These are phyloP conservation scores for Cucumis melo DNA, from an alignment of 306 rosid species.

Conservation along the genomic window DNA sequence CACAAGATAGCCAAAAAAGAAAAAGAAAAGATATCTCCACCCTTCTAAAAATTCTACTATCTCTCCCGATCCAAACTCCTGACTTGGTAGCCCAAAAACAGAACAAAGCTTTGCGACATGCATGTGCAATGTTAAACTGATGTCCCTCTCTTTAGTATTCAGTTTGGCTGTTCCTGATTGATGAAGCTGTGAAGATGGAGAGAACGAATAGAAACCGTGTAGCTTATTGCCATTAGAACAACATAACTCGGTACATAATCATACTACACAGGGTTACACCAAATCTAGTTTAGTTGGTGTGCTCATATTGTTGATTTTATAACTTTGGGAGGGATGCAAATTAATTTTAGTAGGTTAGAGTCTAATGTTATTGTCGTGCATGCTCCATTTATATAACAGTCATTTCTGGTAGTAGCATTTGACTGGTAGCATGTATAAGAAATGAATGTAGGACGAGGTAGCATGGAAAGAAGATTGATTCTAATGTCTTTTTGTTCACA, in stretches of 20 bases:
- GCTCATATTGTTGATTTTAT: not conserved
- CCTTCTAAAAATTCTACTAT: no score
- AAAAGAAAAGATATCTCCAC: no score
- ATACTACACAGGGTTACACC: not conserved
- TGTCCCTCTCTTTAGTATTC: not conserved
- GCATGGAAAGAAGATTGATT: not conserved
- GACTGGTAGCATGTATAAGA: not conserved
- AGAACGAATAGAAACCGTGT: not conserved
- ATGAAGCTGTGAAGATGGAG: not conserved
- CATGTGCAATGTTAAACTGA: not conserved
- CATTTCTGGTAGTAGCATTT: not conserved
- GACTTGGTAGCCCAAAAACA: not conserved
- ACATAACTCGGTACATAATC: not conserved
- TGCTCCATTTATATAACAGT: not conserved
- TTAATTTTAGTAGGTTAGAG: not conserved
- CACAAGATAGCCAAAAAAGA: no score
- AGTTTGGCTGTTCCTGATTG: not conserved
- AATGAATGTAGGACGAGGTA: not conserved
- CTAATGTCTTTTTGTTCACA: slow-evolving; percentile 11
- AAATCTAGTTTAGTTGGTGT: not conserved
- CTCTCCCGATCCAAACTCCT: not conserved
- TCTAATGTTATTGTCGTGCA: not conserved
- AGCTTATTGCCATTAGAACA: not conserved
- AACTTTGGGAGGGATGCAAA: not conserved
- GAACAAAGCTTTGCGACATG: no score